Evolutionary conservation across 768 basidiomycete genomes (phyloP), one percentile per base, ranked within the genome.

Genomic region (Podaxis mareebaensis): DNA sequence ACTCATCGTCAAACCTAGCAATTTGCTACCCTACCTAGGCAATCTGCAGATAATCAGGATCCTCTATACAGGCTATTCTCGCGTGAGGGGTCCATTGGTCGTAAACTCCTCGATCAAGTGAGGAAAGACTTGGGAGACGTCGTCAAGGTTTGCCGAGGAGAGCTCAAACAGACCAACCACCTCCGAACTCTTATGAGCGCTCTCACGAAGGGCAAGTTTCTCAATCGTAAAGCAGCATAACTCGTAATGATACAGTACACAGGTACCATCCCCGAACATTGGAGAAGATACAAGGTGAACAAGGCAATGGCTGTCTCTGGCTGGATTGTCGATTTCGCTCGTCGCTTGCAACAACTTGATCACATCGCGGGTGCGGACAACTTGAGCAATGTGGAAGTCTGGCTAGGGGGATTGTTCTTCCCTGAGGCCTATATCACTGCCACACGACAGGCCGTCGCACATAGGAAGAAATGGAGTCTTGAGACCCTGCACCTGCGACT

Each of bases 401-500:
- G 93, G 92, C 85, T 99, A 13, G 95, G 96, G 24, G 92, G 93
- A 0, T 75, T 99, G 61, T 98, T 99, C 83, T 95, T 92, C 84
- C 97, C 96, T 0, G 93, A 96, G 71, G 96, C 95, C 3, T 99
- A 95, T 73, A 84, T 99, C 69, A 98, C 96, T 0, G 96, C 96
- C 1, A 96, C 95, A 2, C 84, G 96, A 56, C 96, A 99, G 75
- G 88, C 93, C n/a, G 92, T 95, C 4, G 97, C 96, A 2, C 96
- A 98, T 72, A 82, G 88, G 60, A 94, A 91, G 77, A 87, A 88
- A 67, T 93, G 93, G 91, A 96, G 94, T 74, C 77, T 99, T 66
- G 96, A 99, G 75, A 94, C 93, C 7, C 73, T 99, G 69, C 79
- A 85, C 61, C 75, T 99, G 40, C 78, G 88, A 61, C 79, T 99